A percentile compares a stretch with the other conserved stretches of the same genome.
These are phyloP conservation scores for Apiotrichum domesticum DNA, from an alignment of 1,284 basidiomycete genomes.

Conservation along the genomic window DNA sequence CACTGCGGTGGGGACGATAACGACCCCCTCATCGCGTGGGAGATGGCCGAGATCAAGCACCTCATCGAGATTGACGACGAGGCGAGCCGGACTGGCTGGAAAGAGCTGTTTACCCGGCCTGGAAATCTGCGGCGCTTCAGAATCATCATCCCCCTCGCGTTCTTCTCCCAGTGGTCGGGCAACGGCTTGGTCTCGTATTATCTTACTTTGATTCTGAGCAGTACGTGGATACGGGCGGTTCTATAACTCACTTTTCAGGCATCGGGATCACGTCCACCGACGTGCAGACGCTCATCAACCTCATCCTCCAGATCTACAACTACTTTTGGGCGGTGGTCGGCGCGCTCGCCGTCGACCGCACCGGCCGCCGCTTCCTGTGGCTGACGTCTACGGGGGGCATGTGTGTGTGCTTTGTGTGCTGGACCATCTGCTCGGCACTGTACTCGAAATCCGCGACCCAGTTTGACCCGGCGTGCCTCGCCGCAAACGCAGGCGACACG, in stretches of 20 bases:
- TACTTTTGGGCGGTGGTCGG: constrained; percentile 15
- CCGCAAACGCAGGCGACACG: constrained; percentile 47
- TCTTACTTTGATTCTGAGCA: constrained; percentile 62
- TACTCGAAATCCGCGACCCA: constrained; percentile 41
- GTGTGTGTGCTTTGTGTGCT: constrained; percentile 56
- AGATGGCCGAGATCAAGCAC: constrained; percentile 43
- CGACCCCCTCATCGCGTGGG: constrained; percentile 41
- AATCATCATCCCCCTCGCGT: constrained; percentile 32
- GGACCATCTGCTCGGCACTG: constrained; percentile 64
- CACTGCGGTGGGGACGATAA: constrained; percentile 49
- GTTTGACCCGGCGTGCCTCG: constrained; percentile 8
- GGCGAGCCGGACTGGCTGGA: constrained; percentile 43
- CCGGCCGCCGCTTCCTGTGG: constrained; percentile 31
- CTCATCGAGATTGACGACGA: constrained; percentile 24
- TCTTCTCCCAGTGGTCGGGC: constrained; percentile 40
- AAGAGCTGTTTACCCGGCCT: constrained; percentile 35
- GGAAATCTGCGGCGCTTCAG: constrained; percentile 24
- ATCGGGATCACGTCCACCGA: constrained; percentile 62
- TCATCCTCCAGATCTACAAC: constrained; percentile 18
- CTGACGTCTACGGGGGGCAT: constrained; percentile 20
- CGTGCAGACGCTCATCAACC: constrained; percentile 62
- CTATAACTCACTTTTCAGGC: background rate
- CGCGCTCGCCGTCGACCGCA: constrained; percentile 39
- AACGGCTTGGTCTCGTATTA: constrained; percentile 50
- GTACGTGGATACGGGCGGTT: constrained; percentile 14